Evolutionary conservation across 768 basidiomycete genomes (phyloP).

Genomic region (Kwoniella sp.): DNA sequence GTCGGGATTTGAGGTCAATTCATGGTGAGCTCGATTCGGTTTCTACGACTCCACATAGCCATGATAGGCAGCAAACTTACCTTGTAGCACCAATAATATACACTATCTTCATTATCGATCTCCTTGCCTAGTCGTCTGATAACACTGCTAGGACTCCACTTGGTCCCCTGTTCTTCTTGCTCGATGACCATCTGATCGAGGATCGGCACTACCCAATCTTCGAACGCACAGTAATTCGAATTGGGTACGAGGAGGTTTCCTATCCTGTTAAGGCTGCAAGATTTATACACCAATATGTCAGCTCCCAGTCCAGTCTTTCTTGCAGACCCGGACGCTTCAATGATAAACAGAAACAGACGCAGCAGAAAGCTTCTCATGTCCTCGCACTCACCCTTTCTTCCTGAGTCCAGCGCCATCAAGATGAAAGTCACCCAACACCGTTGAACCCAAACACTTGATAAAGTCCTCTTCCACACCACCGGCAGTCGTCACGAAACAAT

Average conservation of each 20-base stretch:
- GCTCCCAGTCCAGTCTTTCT: too few species aligned
- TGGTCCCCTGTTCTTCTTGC: conserved; percentile 61
- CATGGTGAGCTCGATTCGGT: too few species aligned
- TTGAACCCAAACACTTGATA: conserved; percentile 97
- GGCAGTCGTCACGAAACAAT: conserved; percentile 91
- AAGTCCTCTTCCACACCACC: conserved; percentile 99
- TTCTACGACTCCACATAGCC: too few species aligned
- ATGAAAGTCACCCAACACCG: conserved; percentile 78
- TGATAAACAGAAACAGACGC: too few species aligned
- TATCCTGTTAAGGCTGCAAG: conserved; percentile 82
- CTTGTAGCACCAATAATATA: conserved; percentile 99
- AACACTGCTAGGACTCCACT: conserved; percentile 94
- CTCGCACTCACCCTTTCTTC: conserved; percentile 63
- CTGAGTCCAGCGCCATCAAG: conserved; percentile 86
- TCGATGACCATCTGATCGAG: conserved; percentile 86
- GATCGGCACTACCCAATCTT: conserved; percentile 97
- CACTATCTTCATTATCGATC: conserved; percentile 93
- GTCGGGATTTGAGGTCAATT: too few species aligned
- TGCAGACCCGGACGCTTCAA: too few species aligned
- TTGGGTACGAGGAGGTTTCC: conserved; percentile 96
- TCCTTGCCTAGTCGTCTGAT: conserved; percentile 93
- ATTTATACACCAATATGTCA: neutral
- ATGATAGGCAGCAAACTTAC: too few species aligned
- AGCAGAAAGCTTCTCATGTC: neutral
- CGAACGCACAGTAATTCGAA: conserved; percentile 98